phyloP scores from a whole-genome alignment of 129 eudicot genomes.

The Flaveria trinervia region DNA sequence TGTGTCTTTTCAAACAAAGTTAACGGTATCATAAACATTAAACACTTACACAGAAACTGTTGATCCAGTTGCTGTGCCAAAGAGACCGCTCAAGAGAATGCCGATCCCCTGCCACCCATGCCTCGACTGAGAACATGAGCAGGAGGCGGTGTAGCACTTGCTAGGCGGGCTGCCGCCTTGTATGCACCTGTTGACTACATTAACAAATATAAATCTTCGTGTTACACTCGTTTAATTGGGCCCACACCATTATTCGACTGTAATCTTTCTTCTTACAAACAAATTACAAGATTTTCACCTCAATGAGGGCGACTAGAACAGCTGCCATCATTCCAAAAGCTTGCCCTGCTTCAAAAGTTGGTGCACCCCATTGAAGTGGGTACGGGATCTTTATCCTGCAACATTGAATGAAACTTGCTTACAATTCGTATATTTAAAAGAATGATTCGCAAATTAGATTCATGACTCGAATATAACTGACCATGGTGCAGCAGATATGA shows the following conservation, averaged over 20 bases:
- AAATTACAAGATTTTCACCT: slow-evolving; percentile 45
- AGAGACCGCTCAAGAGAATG: slow-evolving; percentile 82
- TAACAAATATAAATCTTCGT: not conserved
- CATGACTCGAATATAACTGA: slow-evolving; percentile 32
- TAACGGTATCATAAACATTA: not conserved
- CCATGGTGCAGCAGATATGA: slow-evolving; percentile 96
- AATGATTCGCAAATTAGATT: not conserved
- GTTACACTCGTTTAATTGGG: not conserved
- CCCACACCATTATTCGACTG: not conserved
- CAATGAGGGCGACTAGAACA: slow-evolving; percentile 85
- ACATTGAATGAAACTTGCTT: not conserved
- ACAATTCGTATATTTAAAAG: not conserved
- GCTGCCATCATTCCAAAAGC: slow-evolving; percentile 99
- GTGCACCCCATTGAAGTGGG: slow-evolving; percentile 99
- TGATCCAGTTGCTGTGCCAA: slow-evolving; percentile 91
- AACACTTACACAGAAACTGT: slow-evolving; percentile 85
- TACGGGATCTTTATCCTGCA: slow-evolving; percentile 94
- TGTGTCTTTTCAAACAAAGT: not conserved
- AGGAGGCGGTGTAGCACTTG: slow-evolving; percentile 99
- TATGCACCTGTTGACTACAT: slow-evolving; percentile 95
- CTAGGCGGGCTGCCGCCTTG: slow-evolving; percentile 94
- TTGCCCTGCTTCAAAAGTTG: slow-evolving; percentile 93
- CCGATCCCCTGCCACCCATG: slow-evolving; percentile 99
- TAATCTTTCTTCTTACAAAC: not conserved
- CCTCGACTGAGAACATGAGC: slow-evolving; percentile 99